A percentile compares a stretch with the other conserved stretches of the same genome.
Conservation (phyloP, 2,329 filamentous ascomycete genomes). For the Graphilbum sp. region DNA sequence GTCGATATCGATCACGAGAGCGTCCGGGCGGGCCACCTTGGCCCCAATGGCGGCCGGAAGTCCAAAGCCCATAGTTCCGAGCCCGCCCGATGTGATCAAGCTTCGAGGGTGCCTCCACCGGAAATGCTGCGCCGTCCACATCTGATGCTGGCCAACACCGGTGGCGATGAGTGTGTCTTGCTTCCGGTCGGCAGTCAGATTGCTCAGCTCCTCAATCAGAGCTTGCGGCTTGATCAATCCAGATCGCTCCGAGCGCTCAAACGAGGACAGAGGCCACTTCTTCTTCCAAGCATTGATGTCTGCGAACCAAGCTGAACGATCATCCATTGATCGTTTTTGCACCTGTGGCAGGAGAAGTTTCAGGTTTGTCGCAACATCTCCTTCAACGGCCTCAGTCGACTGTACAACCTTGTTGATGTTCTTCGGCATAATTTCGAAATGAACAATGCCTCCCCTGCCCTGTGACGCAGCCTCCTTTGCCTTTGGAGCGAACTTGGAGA, state of each 20-base stretch:
- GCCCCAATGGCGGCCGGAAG: constrained; percentile 89
- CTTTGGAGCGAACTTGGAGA: constrained; percentile 75
- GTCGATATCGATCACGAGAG: constrained; percentile 87
- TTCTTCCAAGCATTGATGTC: constrained; percentile 86
- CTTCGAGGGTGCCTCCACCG: constrained; percentile 81
- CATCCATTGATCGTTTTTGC: constrained; percentile 39
- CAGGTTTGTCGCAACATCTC: constrained; percentile 73
- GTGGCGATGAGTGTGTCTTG: constrained; percentile 77
- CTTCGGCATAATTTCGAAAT: constrained; percentile 98
- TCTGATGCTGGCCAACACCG: constrained; percentile 94
- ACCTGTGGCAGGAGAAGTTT: constrained; percentile 58
- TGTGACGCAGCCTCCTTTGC: constrained; percentile 74
- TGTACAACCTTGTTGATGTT: constrained; percentile 99
- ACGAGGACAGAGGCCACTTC: constrained; percentile 71
- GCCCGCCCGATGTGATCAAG: constrained; percentile 92
- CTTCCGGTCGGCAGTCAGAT: constrained; percentile 66
- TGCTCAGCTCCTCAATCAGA: constrained; percentile 77
- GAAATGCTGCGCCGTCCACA: constrained; percentile 97
- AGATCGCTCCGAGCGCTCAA: constrained; percentile 58
- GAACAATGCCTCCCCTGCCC: constrained; percentile 81
- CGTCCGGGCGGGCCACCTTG: constrained; percentile 63
- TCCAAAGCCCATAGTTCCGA: constrained; percentile 92
- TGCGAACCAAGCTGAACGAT: constrained; percentile 71
- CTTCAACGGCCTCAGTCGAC: constrained; percentile 87
- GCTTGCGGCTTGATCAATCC: constrained; percentile 89